Base-by-base conservation (phyloP, 139 green algal species). In the Chlamydomonas sphaeroides region DNA sequence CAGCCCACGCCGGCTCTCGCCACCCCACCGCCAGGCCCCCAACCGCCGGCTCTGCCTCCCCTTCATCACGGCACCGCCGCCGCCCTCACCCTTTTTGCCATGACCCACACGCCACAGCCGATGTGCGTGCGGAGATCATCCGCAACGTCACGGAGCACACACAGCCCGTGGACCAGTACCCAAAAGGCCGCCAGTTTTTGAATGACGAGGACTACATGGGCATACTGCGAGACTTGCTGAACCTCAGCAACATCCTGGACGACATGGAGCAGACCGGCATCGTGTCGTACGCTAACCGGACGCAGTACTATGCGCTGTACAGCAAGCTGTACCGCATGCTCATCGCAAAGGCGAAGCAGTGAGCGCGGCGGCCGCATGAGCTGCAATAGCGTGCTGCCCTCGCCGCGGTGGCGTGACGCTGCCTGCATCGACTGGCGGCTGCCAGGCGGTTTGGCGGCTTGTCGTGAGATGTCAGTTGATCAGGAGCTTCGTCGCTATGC, bases 161-260 rank as follows among this genome's bases (percentile, higher is more conserved):
- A 3, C 87, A 93, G 78, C 84, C 78, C 2, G 76, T 91, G 5
- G 88, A 89, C 74, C 82, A 84, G 63, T 90, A 91, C 48, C 89
- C 89, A 2, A 88, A 85, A 57, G 86, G 86, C 23, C 63, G 86
- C 23, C 82, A 88, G 33, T 78, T 87, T 25, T 65, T 93, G 21
- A 68, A 88, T 45, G 88, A 92, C 36, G 90, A 93, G 0, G 90
- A 93, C 21, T 91, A 93, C 84, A 53, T 93, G 71, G 33, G 51
- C 39, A 88, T 93, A 36, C 65, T 93, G 30, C 61, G 68, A n/a
- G 90, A 93, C 78, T 80, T 93, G 77, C 85, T 93, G 38, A 93
- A 93, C 68, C 85, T 93, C 15, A 86, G 67, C 7, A 91, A 89
- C 53, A 89, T 91, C 2, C 68, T 93, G 20, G 88, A 92, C 51